A percentile compares a stretch with the other conserved stretches of the same genome.
These are phyloP conservation scores for Colletotrichum magnum DNA, from an alignment of 2,329 filamentous ascomycete genomes.

Conservation along the genomic window DNA sequence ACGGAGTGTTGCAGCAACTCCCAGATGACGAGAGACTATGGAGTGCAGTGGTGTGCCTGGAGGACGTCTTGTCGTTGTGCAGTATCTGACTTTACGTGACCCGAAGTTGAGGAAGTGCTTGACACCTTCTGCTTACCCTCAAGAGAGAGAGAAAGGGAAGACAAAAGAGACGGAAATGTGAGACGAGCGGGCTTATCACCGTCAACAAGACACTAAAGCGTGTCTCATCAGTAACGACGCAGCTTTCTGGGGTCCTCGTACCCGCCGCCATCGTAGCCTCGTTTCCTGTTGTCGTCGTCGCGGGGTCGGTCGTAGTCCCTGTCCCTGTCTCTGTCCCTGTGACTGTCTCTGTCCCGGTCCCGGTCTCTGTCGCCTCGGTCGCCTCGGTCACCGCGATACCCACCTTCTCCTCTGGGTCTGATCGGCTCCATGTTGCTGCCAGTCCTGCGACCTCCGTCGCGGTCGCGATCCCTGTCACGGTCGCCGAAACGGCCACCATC, in stretches of 20 bases:
- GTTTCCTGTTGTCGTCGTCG: constrained; percentile 74
- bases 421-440: constrained; percentile 90
- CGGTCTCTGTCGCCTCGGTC: constrained; percentile 61
- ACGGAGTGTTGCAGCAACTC: constrained; percentile 23
- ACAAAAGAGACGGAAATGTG: constrained; percentile 45
- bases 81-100: background rate
- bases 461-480: constrained; percentile 47
- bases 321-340: constrained; percentile 56
- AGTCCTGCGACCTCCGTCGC: constrained; percentile 60
- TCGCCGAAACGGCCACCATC: constrained; percentile 48
- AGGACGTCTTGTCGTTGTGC: background rate
- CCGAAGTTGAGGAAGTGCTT: constrained; percentile 9
- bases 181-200: constrained; percentile 46
- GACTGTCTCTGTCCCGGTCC: constrained; percentile 65
- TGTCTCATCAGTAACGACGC: constrained; percentile 71
- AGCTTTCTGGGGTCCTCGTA: constrained; percentile 84
- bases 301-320: constrained; percentile 68
- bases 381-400: constrained; percentile 57
- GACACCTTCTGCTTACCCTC: constrained; percentile 51
- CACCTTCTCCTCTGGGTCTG: constrained; percentile 73
- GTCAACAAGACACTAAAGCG: constrained; percentile 57
- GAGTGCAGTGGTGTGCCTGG: constrained; percentile 8
- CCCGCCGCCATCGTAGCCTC: constrained; percentile 82
- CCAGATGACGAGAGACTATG: background rate
- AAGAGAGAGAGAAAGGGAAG: constrained; percentile 50